Evolutionary conservation across 108 stramenopile genomes (phyloP), one percentile per base, ranked within the genome.

Genomic region (Nannochloropsis gaditana): DNA sequence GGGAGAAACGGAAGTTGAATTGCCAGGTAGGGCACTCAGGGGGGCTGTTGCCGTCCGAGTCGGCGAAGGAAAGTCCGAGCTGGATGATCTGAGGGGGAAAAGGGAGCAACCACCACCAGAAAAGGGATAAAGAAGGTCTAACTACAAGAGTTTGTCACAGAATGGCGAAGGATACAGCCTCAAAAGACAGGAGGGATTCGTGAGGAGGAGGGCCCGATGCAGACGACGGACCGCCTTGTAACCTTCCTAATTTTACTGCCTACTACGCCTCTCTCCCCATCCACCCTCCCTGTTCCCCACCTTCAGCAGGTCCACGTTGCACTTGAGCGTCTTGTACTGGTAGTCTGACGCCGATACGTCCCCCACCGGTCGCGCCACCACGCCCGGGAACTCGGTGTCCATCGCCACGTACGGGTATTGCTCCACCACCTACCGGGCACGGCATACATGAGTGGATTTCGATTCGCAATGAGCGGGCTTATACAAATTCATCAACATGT

Each of bases 311-410:
- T 99, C 99, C 73, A 98, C 97, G 90, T 99, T 99, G 92, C 96
- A 96, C 83, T 97, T 87, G 85, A 99, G 92, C 0, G 95, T 96
- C 91, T 97, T 95, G 92, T 99, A 99, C 84, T 96, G 96, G 89
- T 94, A 98, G 86, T 97, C 99, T 43, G 92, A 89, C n/a, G 93
- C 91, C 86, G 93, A 95, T 10, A 93, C 86, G 87, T 97, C 96
- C 8, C 96, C 93, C 9, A 99, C 93, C 41, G 99, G 99, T 83
- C 97, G 93, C 9, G 97, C 99, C n/a, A 98, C 98, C 3, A 99
- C 96, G 44, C 99, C 99, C 0, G 98, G 98, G 86, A 97, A 97
- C 91, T 97, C 96, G 41, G 98, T 99, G 87, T 99, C 99, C 99
- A 99, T 99, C 10, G 97, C 97, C 5, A 99, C 95, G 90, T 95